Evolutionary conservation across 163 green algal genomes (phyloP), one percentile per base, ranked within the genome.

Genomic region (Prototheca cutis): DNA sequence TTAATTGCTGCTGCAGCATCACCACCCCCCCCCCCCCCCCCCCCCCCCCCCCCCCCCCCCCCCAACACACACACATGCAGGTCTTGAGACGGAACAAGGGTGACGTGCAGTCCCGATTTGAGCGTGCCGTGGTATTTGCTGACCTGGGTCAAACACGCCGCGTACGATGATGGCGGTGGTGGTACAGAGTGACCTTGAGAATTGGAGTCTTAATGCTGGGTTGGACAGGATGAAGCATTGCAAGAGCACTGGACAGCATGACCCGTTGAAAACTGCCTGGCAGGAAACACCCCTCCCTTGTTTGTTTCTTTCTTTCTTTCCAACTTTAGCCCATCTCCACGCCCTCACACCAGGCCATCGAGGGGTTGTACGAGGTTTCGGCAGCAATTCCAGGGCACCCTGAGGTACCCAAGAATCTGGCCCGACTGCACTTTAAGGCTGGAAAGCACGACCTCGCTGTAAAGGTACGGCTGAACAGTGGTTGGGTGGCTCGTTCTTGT

Each of bases 321-420:
- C 36, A 45, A 8, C 36, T 45, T 45, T 8, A 8, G 8, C 8
- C 36, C 36, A 8, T 45, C 36, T 13, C 36, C 36, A 8, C 36
- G 13, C 8, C 8, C 53, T 30, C 40, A 34, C 4, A 49, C 23
- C 61, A 74, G 61, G 69, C 73, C 1, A 28, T 80, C 5, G 59
- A 72, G 27, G 66, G 54, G 4, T 70, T 87, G 18, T 62, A 80
- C 34, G 36, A 69, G 47, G 61, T 84, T 10, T 27, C 49, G 17
- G 53, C 36, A 0, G 31, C 29, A 18, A 29, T 59, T 4, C 77
- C 75, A 2, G 75, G 68, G 10, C 75, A 93, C 62, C 31, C 42
- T 23, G 79, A 94, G 73, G 74, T 90, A 15, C 68, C 71, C 32
- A 89, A 90, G 68, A 78, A 80, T 49, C 64, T 89, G 30, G 79